Base-by-base conservation (phyloP, 1,139 yeast genomes). In the Kurtzmaniella natalensis region DNA sequence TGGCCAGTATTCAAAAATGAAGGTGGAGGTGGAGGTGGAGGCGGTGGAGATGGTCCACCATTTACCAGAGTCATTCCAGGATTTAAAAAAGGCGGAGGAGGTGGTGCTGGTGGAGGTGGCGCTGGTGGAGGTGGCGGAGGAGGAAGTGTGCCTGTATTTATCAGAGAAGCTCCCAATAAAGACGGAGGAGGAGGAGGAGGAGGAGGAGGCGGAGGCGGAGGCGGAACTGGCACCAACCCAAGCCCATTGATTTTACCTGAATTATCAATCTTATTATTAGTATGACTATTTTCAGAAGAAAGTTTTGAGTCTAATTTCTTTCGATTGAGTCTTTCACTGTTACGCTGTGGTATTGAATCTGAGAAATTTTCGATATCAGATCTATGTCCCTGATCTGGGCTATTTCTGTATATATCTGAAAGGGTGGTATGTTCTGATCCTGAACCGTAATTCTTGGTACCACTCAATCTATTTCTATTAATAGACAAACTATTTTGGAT, bases 21-120 rank as follows among this genome's bases (percentile, higher is more conserved):
- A 4, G 58, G 51, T 3, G 63, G 53, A 7, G 58, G 55, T 2
- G 55, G 55, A 11, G 41, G 38, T 7, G 33, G 48, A 3, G 60
- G 57, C 4, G 58, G 51, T 3, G 64, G 53, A 8, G 58, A 55
- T 2, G 55, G 55, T n/a, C 21, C 8, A 19, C n/a, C n/a, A n/a
- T n/a, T n/a, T n/a, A n/a, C n/a, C n/a, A n/a, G n/a, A 16, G 63
- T 47, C 59, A 55, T 13, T 58, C 51, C n/a, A 50, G 51, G 18
- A 23, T 32, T 33, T 18, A 38, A 23, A 17, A 37, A 32, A 28
- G 40, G 37, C 8, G 34, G 48, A 3, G 60, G 58, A 9, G 59
- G 26, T 7, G 26, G 26, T 22, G 25, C 13, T 9, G 25, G 25
- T 9, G 11, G 8, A 5, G 25, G 11, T 6, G 33, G 33, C 10